Conservation (phyloP, 768 basidiomycete genomes). For the Tephrocybe rancida region DNA sequence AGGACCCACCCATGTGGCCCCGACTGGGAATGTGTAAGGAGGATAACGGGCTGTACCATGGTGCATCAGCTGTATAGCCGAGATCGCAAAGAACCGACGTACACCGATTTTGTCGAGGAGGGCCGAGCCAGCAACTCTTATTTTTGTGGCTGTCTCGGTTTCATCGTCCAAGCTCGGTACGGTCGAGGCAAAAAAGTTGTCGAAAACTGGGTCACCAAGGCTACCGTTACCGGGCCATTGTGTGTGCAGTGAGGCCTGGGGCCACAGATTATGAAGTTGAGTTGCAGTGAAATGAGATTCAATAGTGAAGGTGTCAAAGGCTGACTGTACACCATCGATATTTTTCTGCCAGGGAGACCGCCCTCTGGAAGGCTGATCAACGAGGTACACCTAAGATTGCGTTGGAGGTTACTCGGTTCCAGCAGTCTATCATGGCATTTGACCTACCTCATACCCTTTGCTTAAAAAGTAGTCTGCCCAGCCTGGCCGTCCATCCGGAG, state of each 20-base stretch:
- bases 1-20: slow-evolving; percentile 52
- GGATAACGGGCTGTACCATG: slow-evolving; percentile 38
- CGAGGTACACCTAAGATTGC: slow-evolving; percentile 36
- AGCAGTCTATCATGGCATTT: slow-evolving; percentile 9
- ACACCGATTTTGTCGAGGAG: slow-evolving; percentile 52
- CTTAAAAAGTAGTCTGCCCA: slow-evolving; percentile 59
- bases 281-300: slow-evolving; percentile 49
- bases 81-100: slow-evolving; percentile 14
- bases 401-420: slow-evolving; percentile 21
- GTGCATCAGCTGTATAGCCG: background rate
- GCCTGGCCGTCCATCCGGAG: slow-evolving; percentile 54
- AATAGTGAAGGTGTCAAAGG: slow-evolving; percentile 29
- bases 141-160: slow-evolving; percentile 37
- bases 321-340: slow-evolving; percentile 36
- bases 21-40: slow-evolving; percentile 56
- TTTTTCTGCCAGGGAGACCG: slow-evolving; percentile 45
- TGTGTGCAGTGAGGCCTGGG: slow-evolving; percentile 45
- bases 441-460: slow-evolving; percentile 49
- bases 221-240: slow-evolving; percentile 59
- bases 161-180: slow-evolving; percentile 40
- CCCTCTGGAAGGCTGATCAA: slow-evolving; percentile 48
- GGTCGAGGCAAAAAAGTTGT: slow-evolving; percentile 45
- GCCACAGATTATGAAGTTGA: slow-evolving; percentile 42
- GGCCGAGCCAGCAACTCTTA: slow-evolving; percentile 40
- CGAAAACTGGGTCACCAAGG: slow-evolving; percentile 44